Conservation (phyloP, 2,329 filamentous ascomycete genomes). For the Apiospora saccharicola region DNA sequence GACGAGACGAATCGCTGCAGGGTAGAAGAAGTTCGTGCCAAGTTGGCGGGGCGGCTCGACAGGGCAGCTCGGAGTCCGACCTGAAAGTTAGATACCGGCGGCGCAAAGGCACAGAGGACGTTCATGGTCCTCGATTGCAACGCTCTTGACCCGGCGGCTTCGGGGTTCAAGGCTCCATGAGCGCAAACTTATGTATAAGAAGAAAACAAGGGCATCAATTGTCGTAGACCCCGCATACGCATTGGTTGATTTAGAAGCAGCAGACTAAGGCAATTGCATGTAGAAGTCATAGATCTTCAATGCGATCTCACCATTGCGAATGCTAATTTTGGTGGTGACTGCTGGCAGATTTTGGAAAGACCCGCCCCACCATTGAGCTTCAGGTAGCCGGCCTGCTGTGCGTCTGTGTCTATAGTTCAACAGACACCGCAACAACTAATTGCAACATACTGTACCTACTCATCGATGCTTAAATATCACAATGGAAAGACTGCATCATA, state of each 20-base stretch:
- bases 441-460: no score
- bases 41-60: slow-evolving; percentile 35
- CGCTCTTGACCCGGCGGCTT: slow-evolving; percentile 33
- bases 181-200: neutral
- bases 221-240: neutral
- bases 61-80: slow-evolving; percentile 40
- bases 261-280: neutral
- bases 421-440: no score
- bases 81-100: slow-evolving; percentile 40
- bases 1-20: slow-evolving; percentile 35
- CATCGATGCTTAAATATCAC: no score
- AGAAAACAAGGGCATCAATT: neutral
- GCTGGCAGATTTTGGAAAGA: neutral
- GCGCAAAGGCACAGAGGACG: slow-evolving; percentile 36
- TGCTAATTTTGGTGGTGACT: slow-evolving; percentile 20
- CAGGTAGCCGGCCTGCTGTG: neutral
- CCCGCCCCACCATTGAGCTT: neutral
- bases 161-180: slow-evolving; percentile 24
- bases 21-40: slow-evolving; percentile 30
- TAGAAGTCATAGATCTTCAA: neutral
- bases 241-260: neutral
- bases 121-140: slow-evolving; percentile 38
- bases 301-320: neutral
- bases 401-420: no score
- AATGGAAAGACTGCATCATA: no score